Evolutionary conservation across 2,329 filamentous ascomycete genomes (phyloP).

Genomic region (Alternaria angustiovoidea): DNA sequence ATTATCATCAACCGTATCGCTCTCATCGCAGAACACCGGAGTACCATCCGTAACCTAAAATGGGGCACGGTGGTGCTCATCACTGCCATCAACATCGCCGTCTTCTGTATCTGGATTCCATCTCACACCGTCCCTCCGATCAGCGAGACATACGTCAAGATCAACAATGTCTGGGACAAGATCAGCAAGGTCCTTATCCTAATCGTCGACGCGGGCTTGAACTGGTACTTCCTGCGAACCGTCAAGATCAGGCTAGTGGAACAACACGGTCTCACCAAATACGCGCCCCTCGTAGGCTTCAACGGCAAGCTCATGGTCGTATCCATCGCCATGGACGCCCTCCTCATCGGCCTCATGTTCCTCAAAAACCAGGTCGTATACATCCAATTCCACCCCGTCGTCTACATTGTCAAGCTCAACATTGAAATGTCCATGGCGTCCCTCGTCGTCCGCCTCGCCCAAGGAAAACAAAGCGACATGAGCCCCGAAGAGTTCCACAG

Average conservation of each 20-base stretch:
- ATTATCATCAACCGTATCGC: constrained; percentile 65
- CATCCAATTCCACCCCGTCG: constrained; percentile 54
- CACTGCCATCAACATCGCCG: constrained; percentile 61
- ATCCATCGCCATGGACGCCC: constrained; percentile 52
- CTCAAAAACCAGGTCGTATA: constrained; percentile 49
- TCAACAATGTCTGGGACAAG: constrained; percentile 64
- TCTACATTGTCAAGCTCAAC: constrained; percentile 56
- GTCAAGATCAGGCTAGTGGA: constrained; percentile 51
- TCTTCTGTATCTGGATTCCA: constrained; percentile 65
- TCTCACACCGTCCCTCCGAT: constrained; percentile 48
- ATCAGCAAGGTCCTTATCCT: constrained; percentile 62
- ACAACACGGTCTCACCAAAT: constrained; percentile 53
- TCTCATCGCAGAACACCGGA: constrained; percentile 56
- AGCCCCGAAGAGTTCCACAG: constrained; percentile 26
- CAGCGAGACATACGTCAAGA: constrained; percentile 51
- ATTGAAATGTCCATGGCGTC: constrained; percentile 57
- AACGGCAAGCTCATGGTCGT: constrained; percentile 53
- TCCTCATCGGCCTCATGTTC: constrained; percentile 53
- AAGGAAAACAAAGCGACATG: constrained; percentile 43
- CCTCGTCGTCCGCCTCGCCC: constrained; percentile 50
- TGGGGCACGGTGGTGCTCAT: constrained; percentile 58
- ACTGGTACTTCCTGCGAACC: constrained; percentile 60
- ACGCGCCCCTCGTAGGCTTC: constrained; percentile 51
- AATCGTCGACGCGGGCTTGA: constrained; percentile 60
- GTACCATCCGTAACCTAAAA: constrained; percentile 54